A percentile compares a stretch with the other conserved stretches of the same genome.
These are phyloP conservation scores for Pleodorina starrii DNA, from an alignment of 139 green algal species.

Conservation along the genomic window DNA sequence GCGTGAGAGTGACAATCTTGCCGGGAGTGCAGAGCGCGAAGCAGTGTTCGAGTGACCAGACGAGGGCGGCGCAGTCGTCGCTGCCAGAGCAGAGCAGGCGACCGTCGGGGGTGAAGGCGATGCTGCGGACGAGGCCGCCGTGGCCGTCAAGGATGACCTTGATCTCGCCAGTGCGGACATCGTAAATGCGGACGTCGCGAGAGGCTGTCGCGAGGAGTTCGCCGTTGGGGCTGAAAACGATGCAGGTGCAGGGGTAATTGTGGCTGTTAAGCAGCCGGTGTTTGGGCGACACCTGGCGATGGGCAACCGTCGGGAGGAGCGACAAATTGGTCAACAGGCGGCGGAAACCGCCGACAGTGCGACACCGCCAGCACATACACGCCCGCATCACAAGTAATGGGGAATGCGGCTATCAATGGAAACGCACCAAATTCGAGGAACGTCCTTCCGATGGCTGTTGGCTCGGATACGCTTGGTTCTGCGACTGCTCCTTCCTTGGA, in stretches of 20 bases:
- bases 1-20: not conserved
- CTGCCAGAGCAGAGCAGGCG: conserved; percentile 11
- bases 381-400: no score
- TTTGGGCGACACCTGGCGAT: not conserved
- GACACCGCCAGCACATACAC: no score
- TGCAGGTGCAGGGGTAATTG: not conserved
- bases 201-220: conserved; percentile 21
- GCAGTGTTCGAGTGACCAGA: conserved; percentile 21
- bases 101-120: conserved; percentile 44
- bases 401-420: no score
- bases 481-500: not conserved
- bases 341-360: no score
- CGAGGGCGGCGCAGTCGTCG: conserved; percentile 19
- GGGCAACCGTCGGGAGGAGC: no score
- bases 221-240: not conserved
- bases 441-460: no score
- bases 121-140: conserved; percentile 31
- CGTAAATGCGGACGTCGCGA: conserved; percentile 29
- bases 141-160: conserved; percentile 31
- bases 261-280: not conserved
- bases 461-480: no score
- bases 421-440: no score
- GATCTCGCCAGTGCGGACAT: not conserved
- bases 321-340: no score
- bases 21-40: not conserved